Conservation (phyloP, 441 rosid genomes). For the Flueggea neowawraea region DNA sequence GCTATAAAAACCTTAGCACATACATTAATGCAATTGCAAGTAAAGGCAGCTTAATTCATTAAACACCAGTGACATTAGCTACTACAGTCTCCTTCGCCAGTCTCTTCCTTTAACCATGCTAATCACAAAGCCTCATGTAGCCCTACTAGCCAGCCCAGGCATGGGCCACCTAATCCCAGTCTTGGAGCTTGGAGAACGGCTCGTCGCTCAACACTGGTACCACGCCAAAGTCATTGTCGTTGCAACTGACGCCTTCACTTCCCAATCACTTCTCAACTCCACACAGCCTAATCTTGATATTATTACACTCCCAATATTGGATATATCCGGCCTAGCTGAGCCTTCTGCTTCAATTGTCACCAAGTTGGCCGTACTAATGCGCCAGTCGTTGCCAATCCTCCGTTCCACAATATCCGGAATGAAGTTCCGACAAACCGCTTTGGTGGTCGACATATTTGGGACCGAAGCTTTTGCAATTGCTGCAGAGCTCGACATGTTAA, state of each 20-base stretch:
- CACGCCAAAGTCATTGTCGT: constrained; percentile 26
- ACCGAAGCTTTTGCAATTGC: constrained; percentile 43
- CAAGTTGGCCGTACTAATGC: constrained; percentile 25
- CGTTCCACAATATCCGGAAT: constrained; percentile 21
- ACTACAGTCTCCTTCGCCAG: too few species aligned
- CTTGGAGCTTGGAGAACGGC: constrained; percentile 38
- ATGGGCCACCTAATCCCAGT: constrained; percentile 50
- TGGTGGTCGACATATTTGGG: constrained; percentile 57
- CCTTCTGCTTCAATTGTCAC: constrained; percentile 12
- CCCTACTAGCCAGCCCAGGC: constrained; percentile 45
- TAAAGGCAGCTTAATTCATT: too few species aligned
- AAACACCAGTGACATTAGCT: too few species aligned
- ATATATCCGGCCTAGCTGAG: constrained; percentile 21
- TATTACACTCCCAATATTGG: constrained; percentile 23
- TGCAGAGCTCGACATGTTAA: constrained; percentile 44
- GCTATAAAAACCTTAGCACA: too few species aligned
- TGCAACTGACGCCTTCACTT: constrained; percentile 7
- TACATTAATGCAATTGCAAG: too few species aligned
- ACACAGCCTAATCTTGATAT: constrained; percentile 1
- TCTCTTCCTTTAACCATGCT: too few species aligned
- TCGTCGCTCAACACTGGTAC: constrained; percentile 21
- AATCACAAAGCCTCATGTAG: constrained; percentile 20
- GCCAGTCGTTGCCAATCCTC: constrained; percentile 16
- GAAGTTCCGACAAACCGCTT: constrained; percentile 23
- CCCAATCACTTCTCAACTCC: background rate